Conservation (phyloP, 257 asterid genomes). For the Nicotiana sylvestris region DNA sequence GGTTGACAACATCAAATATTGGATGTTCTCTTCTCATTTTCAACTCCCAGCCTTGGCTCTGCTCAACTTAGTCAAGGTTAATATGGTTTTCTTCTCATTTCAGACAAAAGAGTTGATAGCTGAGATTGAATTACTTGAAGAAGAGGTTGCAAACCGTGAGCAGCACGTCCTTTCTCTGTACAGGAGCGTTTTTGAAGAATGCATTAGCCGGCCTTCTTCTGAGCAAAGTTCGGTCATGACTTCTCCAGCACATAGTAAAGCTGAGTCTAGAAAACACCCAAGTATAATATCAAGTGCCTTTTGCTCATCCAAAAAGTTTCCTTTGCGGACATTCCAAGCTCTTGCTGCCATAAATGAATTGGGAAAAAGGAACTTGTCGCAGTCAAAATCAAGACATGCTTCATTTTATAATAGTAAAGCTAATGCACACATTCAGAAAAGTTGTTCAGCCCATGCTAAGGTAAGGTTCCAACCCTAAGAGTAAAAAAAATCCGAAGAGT, state of each 20-base stretch:
- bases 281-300: constrained; percentile 56
- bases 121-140: constrained; percentile 59
- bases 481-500: background rate
- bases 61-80: background rate
- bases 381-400: constrained; percentile 39
- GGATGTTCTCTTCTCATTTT: background rate
- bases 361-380: constrained; percentile 35
- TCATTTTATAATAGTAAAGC: constrained; percentile 40
- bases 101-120: constrained; percentile 53
- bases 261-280: constrained; percentile 54
- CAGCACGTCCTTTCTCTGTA: constrained; percentile 54
- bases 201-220: constrained; percentile 46
- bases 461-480: constrained; percentile 11
- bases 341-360: constrained; percentile 40
- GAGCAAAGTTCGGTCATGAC: constrained; percentile 46
- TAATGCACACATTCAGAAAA: constrained; percentile 30
- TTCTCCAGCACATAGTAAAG: constrained; percentile 53
- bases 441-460: constrained; percentile 30
- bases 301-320: constrained; percentile 55
- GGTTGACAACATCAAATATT: background rate
- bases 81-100: constrained; percentile 9
- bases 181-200: constrained; percentile 50
- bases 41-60: background rate
- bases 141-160: constrained; percentile 58
- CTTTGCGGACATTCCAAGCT: constrained; percentile 46